Evolutionary conservation across 176 grass and related monocot species (phyloP), one percentile per base, ranked within the genome.

Genomic region (Puccinellia tenuiflora): DNA sequence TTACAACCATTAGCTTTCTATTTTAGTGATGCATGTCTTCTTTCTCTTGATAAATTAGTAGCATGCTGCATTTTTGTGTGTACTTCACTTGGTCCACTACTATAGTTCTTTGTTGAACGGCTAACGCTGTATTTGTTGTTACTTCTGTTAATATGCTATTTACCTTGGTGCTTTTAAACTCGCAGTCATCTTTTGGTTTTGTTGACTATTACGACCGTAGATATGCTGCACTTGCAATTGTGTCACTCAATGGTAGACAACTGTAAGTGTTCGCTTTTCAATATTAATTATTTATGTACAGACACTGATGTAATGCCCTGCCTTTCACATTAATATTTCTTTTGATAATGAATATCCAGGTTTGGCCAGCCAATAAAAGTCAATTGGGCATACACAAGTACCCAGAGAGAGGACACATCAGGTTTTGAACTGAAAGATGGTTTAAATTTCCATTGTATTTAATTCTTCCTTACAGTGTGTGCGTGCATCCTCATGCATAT

Each of bases 151-250:
- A 47, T 91, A 30, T 59, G 17, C 0, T 76, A 26, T 83, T 75
- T 1, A 57, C 62, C 48, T 10, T 51, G 9, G 42, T 60, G 11
- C 9, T 39, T 81, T 82, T 50, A 12, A 84, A 61, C 37, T 57
- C 81, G 75, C 89, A 98, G 96, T 98, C 96, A 61, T 95, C 96
- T 35, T 98, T 98, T 93, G 96, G 96, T 79, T 98, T 98, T 69
- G 71, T 98, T 85, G 96, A 98, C 67, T 98, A 98, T 61, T 98
- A 95, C 88, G 96, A 98, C 46, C 96, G 92, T n/a, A 86, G 91
- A 86, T 93, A 54, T 52, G 93, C 96, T 87, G 86, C 96, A 70
- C 83, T 98, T 92, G 92, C 96, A 83, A 98, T 98, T 76, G 69
- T 95, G 56, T 90, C 93, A 61, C 96, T 98, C 79, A 98, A 98